Evolutionary conservation across 768 basidiomycete species (phyloP).

Genomic region (Mrakia hoshinonis): DNA sequence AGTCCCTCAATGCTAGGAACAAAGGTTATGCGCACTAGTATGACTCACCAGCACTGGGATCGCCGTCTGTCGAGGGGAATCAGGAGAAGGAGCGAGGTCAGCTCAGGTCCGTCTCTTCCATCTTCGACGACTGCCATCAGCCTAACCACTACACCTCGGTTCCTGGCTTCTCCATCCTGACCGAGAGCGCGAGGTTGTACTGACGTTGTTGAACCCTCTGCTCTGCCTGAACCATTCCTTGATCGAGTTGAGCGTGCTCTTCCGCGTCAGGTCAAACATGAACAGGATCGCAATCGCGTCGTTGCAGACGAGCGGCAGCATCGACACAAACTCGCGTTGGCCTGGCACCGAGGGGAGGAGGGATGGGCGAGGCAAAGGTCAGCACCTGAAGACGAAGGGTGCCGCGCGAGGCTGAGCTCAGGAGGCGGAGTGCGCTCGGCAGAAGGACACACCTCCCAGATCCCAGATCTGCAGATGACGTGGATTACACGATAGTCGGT

Average conservation of each 20-base stretch:
- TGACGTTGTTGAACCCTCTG: constrained; percentile 94
- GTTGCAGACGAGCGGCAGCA: constrained; percentile 84
- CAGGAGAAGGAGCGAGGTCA: not conserved
- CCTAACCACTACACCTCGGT: not conserved
- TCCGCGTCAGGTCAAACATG: constrained; percentile 98
- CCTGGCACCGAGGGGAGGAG: constrained; percentile 34
- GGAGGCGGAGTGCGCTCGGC: too few relatives aligned
- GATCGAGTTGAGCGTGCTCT: constrained; percentile 93
- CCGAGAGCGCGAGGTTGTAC: constrained; percentile 31
- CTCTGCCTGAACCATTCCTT: constrained; percentile 99
- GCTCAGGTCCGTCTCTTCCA: not conserved
- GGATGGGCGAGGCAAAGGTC: constrained; percentile 12
- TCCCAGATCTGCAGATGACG: constrained; percentile 65
- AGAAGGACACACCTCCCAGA: constrained; percentile 52
- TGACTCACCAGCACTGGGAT: constrained; percentile 68
- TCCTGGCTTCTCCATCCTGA: too few relatives aligned
- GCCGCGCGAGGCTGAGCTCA: not conserved
- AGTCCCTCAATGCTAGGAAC: not conserved
- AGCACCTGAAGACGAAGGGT: not conserved
- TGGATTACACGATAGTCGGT: not conserved
- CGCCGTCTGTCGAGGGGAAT: constrained; percentile 58
- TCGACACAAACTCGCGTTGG: constrained; percentile 97
- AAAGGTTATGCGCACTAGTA: not conserved
- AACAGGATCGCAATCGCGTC: constrained; percentile 88
- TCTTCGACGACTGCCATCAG: not conserved